Evolutionary conservation across 495 filamentous ascomycete genomes (phyloP).

Genomic region (Tuber melanosporum): DNA sequence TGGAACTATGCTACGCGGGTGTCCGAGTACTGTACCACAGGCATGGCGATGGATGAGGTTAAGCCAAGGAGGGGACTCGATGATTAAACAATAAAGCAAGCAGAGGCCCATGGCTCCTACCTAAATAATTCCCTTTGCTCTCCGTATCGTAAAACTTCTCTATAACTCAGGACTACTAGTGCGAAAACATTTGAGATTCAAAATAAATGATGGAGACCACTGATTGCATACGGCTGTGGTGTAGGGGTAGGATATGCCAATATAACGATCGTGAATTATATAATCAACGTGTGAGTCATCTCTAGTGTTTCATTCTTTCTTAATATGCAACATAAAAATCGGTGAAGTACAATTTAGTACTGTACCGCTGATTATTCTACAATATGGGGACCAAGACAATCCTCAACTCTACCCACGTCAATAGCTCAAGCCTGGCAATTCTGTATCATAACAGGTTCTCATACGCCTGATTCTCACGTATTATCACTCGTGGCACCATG

Average conservation of each 20-base stretch:
- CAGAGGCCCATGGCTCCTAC: background rate
- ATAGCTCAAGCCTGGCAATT: background rate
- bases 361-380: background rate
- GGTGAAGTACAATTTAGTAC: background rate
- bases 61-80: background rate
- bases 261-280: background rate
- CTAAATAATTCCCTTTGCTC: background rate
- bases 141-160: background rate
- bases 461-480: background rate
- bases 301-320: background rate
- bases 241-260: background rate
- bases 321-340: background rate
- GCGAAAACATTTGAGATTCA: background rate
- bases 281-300: background rate
- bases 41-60: background rate
- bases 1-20: too few relatives aligned
- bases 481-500: background rate
- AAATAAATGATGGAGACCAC: background rate
- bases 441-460: background rate
- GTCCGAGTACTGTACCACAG: background rate
- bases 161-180: background rate
- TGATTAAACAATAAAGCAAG: background rate
- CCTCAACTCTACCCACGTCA: background rate
- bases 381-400: background rate
- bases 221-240: background rate